Evolutionary conservation across 495 filamentous ascomycete species (phyloP), one percentile per base, ranked within the genome.

Genomic region (Oidiodendron maius): DNA sequence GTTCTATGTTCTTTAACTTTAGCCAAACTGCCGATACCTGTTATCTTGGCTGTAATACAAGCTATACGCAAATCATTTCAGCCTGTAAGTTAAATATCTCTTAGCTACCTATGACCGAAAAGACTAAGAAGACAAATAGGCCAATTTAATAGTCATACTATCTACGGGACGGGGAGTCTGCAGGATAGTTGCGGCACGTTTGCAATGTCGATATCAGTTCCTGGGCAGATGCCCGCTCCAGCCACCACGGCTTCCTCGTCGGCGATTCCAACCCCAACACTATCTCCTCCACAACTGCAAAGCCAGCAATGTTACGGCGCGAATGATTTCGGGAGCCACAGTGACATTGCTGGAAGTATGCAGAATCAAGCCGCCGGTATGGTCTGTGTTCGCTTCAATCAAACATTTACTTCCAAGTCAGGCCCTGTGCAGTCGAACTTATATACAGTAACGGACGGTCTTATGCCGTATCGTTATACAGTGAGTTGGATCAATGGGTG

Each of bases 91-190:
- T 44, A 13, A 12, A 44, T 3, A 25, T 32, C 3, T 16, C 23
- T 22, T 18, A 24, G 12, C 32, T 24, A n/a, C 25, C n/a, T 25
- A n/a, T 44, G 13, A 18, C 10, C 16, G 32, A 26, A n/a, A n/a
- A 15, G n/a, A 28, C 26, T n/a, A 10, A n/a, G 32, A 9, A 44
- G 12, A 26, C n/a, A n/a, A n/a, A n/a, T n/a, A n/a, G n/a, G n/a
- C n/a, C n/a, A n/a, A n/a, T n/a, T n/a, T n/a, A n/a, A n/a, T n/a
- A n/a, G n/a, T n/a, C n/a, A n/a, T 32, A 44, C 13, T 17, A 32
- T 44, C 17, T 24, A 44, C 23, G 41, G 41, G 23, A 25, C 41
- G 17, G 41, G 23, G 25, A 44, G 41, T 44, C 41, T 44, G 17
- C 22, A 44, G 23, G 41, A 44, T 25, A 44, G 41, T n/a, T n/a